Percentiles rank a stretch among this genome's conserved stretches.
phyloP scores from a whole-genome alignment of 228 moss, liverwort and hornwort genomes.

The Sphagnum magellanicum region DNA sequence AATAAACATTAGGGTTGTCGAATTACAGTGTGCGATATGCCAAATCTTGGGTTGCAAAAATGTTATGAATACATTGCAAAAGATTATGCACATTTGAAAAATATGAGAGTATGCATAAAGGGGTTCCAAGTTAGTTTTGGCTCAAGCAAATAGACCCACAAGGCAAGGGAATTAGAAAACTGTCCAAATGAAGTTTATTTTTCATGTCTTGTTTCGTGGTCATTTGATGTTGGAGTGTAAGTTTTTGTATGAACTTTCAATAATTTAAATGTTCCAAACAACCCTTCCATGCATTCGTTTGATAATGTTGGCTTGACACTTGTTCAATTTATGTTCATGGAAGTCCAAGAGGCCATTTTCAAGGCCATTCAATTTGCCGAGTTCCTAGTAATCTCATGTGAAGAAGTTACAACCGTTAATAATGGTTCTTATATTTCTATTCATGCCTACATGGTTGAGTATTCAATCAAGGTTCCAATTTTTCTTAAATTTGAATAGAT shows the following conservation, averaged over 20 bases:
- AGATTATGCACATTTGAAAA: not conserved
- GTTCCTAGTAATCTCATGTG: not conserved
- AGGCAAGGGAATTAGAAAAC: not conserved
- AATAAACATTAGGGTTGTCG: not conserved
- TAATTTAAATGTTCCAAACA: not conserved
- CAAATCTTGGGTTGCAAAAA: not conserved
- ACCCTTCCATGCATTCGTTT: not conserved
- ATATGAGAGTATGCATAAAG: not conserved
- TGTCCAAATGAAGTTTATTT: not conserved
- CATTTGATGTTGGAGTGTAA: not conserved
- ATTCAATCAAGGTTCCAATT: no score
- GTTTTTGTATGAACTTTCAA: not conserved
- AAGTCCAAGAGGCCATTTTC: not conserved
- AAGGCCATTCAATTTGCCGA: not conserved
- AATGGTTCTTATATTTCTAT: no score
- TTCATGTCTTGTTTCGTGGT: not conserved
- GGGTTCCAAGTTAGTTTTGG: not conserved
- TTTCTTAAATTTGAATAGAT: not conserved
- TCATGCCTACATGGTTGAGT: no score
- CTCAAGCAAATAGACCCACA: not conserved
- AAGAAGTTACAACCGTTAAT: no score
- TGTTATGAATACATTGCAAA: not conserved
- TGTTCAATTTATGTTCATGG: not conserved
- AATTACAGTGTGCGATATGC: not conserved
- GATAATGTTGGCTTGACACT: not conserved